Evolutionary conservation across 352 stramenopile genomes (phyloP).

Genomic region (Pythium brassicae): DNA sequence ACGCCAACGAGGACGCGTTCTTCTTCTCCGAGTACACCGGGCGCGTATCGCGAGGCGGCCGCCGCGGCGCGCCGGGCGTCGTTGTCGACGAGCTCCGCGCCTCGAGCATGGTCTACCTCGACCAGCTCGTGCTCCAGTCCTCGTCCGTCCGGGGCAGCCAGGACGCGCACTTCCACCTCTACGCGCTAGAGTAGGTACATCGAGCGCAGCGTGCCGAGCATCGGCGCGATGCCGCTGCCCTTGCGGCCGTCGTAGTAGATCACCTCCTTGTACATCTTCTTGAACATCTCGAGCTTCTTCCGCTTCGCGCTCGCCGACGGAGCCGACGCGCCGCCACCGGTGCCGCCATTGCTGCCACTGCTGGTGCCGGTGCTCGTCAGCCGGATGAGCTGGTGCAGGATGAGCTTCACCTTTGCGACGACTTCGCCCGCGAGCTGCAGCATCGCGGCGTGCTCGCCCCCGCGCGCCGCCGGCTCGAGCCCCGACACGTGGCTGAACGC

Average conservation of each 20-base stretch:
- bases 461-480: conserved; percentile 11
- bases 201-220: conserved; percentile 47
- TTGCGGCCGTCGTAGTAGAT: conserved; percentile 63
- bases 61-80: conserved; percentile 4
- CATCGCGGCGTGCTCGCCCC: conserved; percentile 24
- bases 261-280: conserved; percentile 84
- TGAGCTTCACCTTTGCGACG: conserved; percentile 46
- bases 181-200: conserved; percentile 56
- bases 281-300: conserved; percentile 68
- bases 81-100: conserved; percentile 46
- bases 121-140: conserved; percentile 37
- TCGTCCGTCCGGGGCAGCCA: conserved; percentile 8
- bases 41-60: conserved; percentile 35
- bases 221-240: conserved; percentile 34
- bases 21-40: conserved; percentile 68
- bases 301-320: conserved; percentile 14
- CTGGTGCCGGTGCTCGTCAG: conserved; percentile 16
- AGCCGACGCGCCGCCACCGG: conserved; percentile 8
- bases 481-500: conserved; percentile 33
- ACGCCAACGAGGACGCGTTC: conserved; percentile 28
- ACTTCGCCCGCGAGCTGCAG: conserved; percentile 34
- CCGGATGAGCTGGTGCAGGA: conserved; percentile 65
- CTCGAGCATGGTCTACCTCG: conserved; percentile 54
- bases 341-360: conserved; percentile 20
- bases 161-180: conserved; percentile 23